Evolutionary conservation across 2,329 filamentous ascomycete species (phyloP), one percentile per base, ranked within the genome.

Genomic region (Tolypocladium sp.): DNA sequence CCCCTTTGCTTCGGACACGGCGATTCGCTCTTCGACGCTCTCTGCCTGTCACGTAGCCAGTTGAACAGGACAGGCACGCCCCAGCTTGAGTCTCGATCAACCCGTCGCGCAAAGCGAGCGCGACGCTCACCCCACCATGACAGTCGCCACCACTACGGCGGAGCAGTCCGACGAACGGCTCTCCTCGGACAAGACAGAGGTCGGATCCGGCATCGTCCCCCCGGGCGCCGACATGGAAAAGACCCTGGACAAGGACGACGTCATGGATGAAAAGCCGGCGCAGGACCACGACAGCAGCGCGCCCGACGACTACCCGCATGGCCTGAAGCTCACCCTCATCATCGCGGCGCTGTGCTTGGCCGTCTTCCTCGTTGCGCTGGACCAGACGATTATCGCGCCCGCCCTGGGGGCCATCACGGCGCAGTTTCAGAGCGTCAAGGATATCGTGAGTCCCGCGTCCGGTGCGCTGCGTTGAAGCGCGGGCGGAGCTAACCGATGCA

Each of bases 321-420:
- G 74, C 46, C 56, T 71, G 27, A 76, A 72, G 63, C 71, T 78
- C 6, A 33, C 68, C 22, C 68, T 79, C 51, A 76, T 80, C 57
- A 73, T 80, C 60, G 54, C 63, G 6, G 76, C 77, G 4, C 73
- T 81, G 58, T 77, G 76, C 60, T 67, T 81, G 17, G 69, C 76
- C 59, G 71, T 80, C 59, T 80, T 81, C 66, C 73, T 81, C 44
- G 77, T 81, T 52, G 78, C 79, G 3, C 72, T 81, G 13, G 78
- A 81, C 62, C 77, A 80, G 69, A 81, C 79, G 54, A 81, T 80
- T 61, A 79, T 81, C 61, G 78, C 78, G 7, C 79, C 80, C 17
- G 80, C 80, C 1, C 73, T 82, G 22, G 78, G 79, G 25, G 77
- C 79, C 65, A 83, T 82, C 63, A 81, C 79, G 0, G 69, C 69